These are phyloP conservation scores for Dipsacomyces acuminosporus DNA, from an alignment of 371 early-diverging fungal genomes.

Conservation along the genomic window DNA sequence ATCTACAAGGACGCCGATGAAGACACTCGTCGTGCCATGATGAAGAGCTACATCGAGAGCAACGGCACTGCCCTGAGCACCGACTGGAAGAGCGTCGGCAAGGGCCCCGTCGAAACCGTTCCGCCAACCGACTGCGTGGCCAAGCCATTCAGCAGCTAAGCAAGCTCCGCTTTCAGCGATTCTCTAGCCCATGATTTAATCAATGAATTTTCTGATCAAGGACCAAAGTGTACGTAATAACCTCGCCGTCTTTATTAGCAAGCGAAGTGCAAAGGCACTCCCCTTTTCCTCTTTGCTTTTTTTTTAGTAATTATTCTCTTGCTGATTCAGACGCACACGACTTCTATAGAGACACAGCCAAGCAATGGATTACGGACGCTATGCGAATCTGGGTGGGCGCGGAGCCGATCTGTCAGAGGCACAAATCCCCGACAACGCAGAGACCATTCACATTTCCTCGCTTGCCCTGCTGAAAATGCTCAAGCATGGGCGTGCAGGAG, in stretches of 20 bases:
- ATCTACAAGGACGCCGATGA: slow-evolving; percentile 89
- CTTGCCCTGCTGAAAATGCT: slow-evolving; percentile 88
- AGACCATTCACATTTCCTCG: slow-evolving; percentile 99
- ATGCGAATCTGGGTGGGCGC: slow-evolving; percentile 31
- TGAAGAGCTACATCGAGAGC: slow-evolving; percentile 95
- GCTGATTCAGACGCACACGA: too few species aligned
- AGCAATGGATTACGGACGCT: slow-evolving; percentile 35
- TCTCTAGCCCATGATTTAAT: neutral
- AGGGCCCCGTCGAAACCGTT: slow-evolving; percentile 70
- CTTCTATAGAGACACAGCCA: too few species aligned
- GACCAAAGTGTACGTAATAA: too few species aligned
- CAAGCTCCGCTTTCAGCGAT: neutral
- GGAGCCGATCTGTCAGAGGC: slow-evolving; percentile 35
- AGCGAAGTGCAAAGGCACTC: too few species aligned
- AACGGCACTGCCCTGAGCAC: slow-evolving; percentile 94
- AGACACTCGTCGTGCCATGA: slow-evolving; percentile 95
- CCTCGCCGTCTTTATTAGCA: too few species aligned
- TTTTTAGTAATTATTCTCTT: too few species aligned
- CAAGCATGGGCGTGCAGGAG: slow-evolving; percentile 85
- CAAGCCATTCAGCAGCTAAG: slow-evolving; percentile 52
- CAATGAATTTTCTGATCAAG: too few species aligned
- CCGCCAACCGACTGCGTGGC: slow-evolving; percentile 93
- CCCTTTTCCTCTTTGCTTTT: too few species aligned
- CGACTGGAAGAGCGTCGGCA: slow-evolving; percentile 92
- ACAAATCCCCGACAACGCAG: slow-evolving; percentile 82